Base-by-base conservation (phyloP, 441 rosid species). In the Bruguiera hainesii region DNA sequence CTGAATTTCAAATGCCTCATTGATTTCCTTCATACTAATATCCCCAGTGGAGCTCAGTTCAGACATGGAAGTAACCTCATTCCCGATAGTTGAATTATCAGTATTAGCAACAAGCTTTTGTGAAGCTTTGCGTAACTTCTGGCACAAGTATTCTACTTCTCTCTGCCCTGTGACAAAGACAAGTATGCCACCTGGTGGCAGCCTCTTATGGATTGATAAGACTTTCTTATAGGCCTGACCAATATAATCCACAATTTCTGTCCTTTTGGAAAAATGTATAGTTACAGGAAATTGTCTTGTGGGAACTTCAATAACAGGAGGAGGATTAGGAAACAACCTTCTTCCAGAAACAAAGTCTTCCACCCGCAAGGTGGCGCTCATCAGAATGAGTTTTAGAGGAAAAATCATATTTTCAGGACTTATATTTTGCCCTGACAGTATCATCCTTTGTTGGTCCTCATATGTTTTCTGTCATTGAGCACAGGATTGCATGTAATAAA, bases 81-180 rank as follows among this genome's bases (percentile, higher is more conserved):
- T 73, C 56, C 68, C 76, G 31, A 61, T 65, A 62, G 75, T 80
- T 65, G 63, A 73, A 67, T 65, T 61, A 66, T 71, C 63, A 69
- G 78, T 59, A 70, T 71, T 80, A 30, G 63, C 57, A 46, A 71
- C 73, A 72, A 82, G 58, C 57, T 88, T 82, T 60, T 63, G 79
- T 46, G 97, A 91, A 75, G 91, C 87, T 71, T 76, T 88, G 28
- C 68, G 74, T 42, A 91, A 77, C 79, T 84, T 91, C 71, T 66
- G 77, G 72, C 99, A 94, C 59, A 91, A 81, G 78, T 82, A 79
- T 56, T 91, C 97, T 26, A 94, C 96, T 75, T 94, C 98, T 80
- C 97, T 87, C 82, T 88, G 97, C 64, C 99, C 98, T 0, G 98
- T 94, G 72, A 94, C 94, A 79, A 91, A 94, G 63, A 91, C 93